phyloP scores from a whole-genome alignment of 257 asterid species.

The Nyctanthes arbortristis region DNA sequence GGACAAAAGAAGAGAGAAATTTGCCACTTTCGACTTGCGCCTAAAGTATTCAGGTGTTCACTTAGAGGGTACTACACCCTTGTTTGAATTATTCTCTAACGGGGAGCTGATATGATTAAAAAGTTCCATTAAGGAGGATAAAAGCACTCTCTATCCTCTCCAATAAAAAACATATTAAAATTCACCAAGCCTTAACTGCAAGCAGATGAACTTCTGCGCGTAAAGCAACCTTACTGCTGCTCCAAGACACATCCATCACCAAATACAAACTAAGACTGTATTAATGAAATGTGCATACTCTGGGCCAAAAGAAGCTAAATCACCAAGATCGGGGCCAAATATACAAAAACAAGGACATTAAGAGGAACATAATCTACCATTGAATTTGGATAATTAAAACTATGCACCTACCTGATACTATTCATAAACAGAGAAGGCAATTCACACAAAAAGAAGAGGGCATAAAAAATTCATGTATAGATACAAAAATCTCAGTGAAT shows the following conservation, averaged over 20 bases:
- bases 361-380: not conserved
- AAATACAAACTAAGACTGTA: not conserved
- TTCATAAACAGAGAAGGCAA: not conserved
- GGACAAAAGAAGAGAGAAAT: not conserved
- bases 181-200: too few species aligned
- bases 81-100: not conserved
- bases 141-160: too few species aligned
- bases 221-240: not conserved
- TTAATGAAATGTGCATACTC: too few species aligned
- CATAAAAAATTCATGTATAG: slow-evolving; percentile 10
- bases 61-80: not conserved
- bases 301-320: too few species aligned
- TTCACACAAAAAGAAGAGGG: slow-evolving; percentile 1
- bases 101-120: not conserved
- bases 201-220: too few species aligned
- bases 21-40: not conserved
- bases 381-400: not conserved
- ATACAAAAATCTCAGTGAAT: slow-evolving; percentile 8
- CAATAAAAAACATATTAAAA: too few species aligned
- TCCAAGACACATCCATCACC: not conserved
- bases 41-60: not conserved
- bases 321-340: too few species aligned
- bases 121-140: not conserved
- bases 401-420: not conserved
- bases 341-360: not conserved